Evolutionary conservation across 225 moss, liverwort and hornwort genomes (phyloP), one percentile per base, ranked within the genome.

Genomic region (Rhytidiadelphus loreus): DNA sequence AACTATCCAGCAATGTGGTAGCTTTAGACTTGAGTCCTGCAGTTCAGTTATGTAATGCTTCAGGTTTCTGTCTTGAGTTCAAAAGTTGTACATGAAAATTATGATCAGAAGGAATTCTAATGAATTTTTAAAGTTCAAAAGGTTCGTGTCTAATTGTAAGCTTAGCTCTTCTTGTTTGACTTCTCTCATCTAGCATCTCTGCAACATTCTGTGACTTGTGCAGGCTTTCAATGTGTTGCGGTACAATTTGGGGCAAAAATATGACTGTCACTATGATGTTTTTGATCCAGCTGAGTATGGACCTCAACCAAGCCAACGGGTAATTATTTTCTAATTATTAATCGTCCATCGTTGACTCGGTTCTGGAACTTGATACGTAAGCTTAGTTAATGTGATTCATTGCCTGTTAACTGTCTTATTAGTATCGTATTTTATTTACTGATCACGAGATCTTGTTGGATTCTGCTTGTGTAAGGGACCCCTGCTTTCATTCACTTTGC

Each of bases 171-270:
- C 78, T 81, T 72, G n/a, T 72, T 77, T 57, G 69, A 39, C 79
- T 30, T 86, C 53, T 83, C 86, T 82, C 89, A 87, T 77, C 21
- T 74, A 57, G 12, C 37, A 16, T 82, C 74, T 72, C 58, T 72
- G 77, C 32, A 62, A 81, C 83, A 43, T 75, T 87, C 64, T 84
- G 43, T 80, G 65, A 57, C 62, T 83, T 50, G 86, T 91, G 77
- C 96, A 99, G 98, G 95, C 99, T 80, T 99, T 97, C 84, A 99
- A 99, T 90, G 96, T 99, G 84, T 89, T 99, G 88, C 94, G 99
- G 63, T 99, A 99, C 85, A 93, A 96, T 88, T 70, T 96, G 86
- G 97, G 99, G 28, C 97, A 99, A 89, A 99, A 99, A 88, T 99
- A 99, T 86, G 94, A 99, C 44, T 96, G 96, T 86, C 99, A 99